Base-by-base conservation (phyloP, 257 asterid species). In the Salvia rosmarinus region DNA sequence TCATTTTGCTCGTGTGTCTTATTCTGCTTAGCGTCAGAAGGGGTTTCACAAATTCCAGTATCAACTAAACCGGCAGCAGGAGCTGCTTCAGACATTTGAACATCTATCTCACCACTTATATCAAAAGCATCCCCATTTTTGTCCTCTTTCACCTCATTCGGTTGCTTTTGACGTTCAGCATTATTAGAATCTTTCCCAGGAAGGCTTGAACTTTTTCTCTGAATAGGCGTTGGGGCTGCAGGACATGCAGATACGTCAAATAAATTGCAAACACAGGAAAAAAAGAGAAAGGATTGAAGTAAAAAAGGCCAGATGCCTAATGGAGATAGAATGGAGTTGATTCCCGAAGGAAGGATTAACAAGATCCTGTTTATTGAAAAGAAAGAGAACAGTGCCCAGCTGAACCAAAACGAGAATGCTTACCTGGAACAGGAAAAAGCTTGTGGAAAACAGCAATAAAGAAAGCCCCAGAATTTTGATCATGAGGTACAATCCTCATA, bases 401-500 rank as follows among this genome's bases (percentile, higher is more conserved):
- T 20, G 46, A 34, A 61, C 35, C 55, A 46, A 59, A 54, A 60
- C 49, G 39, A 47, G 39, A 30, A 19, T 75, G 68, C 65, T 78
- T 79, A 89, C 99, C 86, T 42, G 98, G 92, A 73, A 83, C 79
- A 62, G 89, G 68, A 37, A 89, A 78, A 60, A 82, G 77, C 82
- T 95, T 95, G 74, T 82, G 91, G 67, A 95, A 81, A 63, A 95
- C 95, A 61, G 99, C 99, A 83, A 95, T 80, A 78, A 95, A 95
- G 86, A 95, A 95, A 51, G 99, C 97, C 79, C 99, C 99, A 21
- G 98, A 89, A 79, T 95, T 88, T 81, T 95, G 96, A 79, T 95
- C 98, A 81, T 95, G 98, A 73, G 98, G 98, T 68, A 89, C 98
- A 74, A 95, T 89, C 88, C 98, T 84, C 97, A 95, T 85, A 81